These are phyloP conservation scores for Apiosordaria backusii DNA, from an alignment of 495 filamentous ascomycete genomes.

Conservation along the genomic window DNA sequence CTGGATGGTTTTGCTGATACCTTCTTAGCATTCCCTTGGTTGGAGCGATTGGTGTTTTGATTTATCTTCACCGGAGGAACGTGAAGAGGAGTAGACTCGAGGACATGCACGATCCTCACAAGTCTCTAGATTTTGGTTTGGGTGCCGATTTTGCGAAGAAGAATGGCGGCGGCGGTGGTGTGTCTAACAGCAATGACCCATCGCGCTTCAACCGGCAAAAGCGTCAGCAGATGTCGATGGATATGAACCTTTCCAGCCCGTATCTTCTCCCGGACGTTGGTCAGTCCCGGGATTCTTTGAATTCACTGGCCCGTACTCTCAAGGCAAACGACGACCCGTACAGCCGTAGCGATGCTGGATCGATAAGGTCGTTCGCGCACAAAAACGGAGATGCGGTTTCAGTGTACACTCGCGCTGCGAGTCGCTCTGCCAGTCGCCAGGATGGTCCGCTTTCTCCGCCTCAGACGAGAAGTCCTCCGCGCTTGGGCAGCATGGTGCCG, in stretches of 20 bases:
- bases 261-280: constrained; percentile 85
- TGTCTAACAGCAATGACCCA: constrained; percentile 44
- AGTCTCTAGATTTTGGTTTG: constrained; percentile 90
- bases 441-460: constrained; percentile 18
- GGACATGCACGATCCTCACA: constrained; percentile 83
- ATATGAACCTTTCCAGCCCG: constrained; percentile 75
- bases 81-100: constrained; percentile 69
- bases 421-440: constrained; percentile 38
- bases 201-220: constrained; percentile 60
- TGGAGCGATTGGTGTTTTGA: constrained; percentile 60
- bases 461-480: constrained; percentile 24
- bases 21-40: constrained; percentile 68
- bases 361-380: constrained; percentile 53
- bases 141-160: constrained; percentile 30
- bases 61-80: constrained; percentile 75
- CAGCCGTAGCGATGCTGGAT: constrained; percentile 61
- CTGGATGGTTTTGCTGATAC: constrained; percentile 31
- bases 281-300: constrained; percentile 75
- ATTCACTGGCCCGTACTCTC: constrained; percentile 73
- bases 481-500: constrained; percentile 24
- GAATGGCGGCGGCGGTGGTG: constrained; percentile 27
- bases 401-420: constrained; percentile 53
- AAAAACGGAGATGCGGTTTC: constrained; percentile 56
- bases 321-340: constrained; percentile 77
- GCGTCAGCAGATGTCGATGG: constrained; percentile 79